Evolutionary conservation across 2,329 filamentous ascomycete species (phyloP), one percentile per base, ranked within the genome.

Genomic region (Aspergillus sp.): DNA sequence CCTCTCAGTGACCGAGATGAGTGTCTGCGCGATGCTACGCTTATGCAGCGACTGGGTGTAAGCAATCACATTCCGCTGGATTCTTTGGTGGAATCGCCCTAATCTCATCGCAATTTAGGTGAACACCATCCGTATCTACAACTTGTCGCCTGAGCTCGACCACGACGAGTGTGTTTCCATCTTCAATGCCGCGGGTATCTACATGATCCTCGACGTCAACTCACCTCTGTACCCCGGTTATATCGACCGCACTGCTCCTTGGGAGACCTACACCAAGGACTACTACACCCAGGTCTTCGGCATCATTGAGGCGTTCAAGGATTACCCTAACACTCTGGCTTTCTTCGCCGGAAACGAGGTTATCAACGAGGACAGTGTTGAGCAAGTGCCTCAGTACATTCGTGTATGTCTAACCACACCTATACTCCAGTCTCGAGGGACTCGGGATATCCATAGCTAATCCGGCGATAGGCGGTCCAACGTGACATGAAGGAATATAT

Each of bases 311-410:
- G 83, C 83, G 5, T 89, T 89, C 79, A 87, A 87, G 71, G 73
- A 78, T 64, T 89, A 85, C 72, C 83, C 85, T 56, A 89, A 89
- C 72, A 81, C 82, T 2, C 76, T 89, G 24, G 86, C 81, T 39
- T 89, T 89, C 78, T 87, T 89, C 70, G 79, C 83, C 26, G 86
- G 84, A 36, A 89, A 89, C 67, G 86, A 89, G 71, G 82, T 89
- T 49, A 87, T 88, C 76, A 87, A 88, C 65, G 81, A 87, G 67
- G 69, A 84, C 11, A 84, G 80, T 48, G 75, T 77, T 30, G 68
- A 81, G 61, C 67, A 74, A 50, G 83, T 82, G 51, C 85, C 85
- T 15, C 79, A 78, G 44, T 86, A 87, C 70, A 81, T 87, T 61
- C 74, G 82, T 55, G 79, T 81, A 69, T 63, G 76, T 71, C 2